A percentile compares a stretch with the other conserved stretches of the same genome.
Evolutionary conservation across 371 early-diverging fungal species (phyloP).

Genomic region (Rhizomucor pusillus): DNA sequence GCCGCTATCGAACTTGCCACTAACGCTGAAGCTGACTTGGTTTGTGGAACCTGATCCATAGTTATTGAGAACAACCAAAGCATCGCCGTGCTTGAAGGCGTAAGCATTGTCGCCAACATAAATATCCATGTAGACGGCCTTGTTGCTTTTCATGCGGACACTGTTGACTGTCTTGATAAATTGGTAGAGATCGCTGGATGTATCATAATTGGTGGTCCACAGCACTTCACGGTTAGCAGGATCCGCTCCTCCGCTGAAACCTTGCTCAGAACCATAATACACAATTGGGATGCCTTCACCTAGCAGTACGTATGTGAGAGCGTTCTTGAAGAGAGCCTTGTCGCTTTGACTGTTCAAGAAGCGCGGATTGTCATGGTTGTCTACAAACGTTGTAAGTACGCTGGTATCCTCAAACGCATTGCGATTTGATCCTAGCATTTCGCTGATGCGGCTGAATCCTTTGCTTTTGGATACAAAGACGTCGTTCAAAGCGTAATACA

Average conservation of each 20-base stretch:
- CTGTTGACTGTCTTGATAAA: constrained; percentile 17
- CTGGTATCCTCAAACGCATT: constrained; percentile 17
- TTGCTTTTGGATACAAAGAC: constrained; percentile 18
- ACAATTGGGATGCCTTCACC: constrained; percentile 33
- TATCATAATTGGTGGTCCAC: constrained; percentile 26
- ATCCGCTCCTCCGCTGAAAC: constrained; percentile 32
- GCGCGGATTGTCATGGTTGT: constrained; percentile 41
- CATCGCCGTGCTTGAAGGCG: constrained; percentile 20
- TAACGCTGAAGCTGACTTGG: constrained; percentile 19
- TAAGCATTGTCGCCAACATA: constrained; percentile 15
- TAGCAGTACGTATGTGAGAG: constrained; percentile 28
- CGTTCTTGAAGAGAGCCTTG: constrained; percentile 28
- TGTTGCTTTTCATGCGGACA: constrained; percentile 12
- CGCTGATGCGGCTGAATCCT: constrained; percentile 21
- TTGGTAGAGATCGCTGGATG: constrained; percentile 17
- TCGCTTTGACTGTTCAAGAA: constrained; percentile 31
- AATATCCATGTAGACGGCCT: constrained; percentile 7
- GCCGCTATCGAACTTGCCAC: constrained; percentile 11
- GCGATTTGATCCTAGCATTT: constrained; percentile 7
- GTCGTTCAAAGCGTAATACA: constrained; percentile 20
- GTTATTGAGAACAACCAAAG: constrained; percentile 22
- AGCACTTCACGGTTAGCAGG: constrained; percentile 36
- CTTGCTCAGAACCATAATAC: constrained; percentile 46
- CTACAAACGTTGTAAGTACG: constrained; percentile 37
- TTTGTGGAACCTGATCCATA: constrained; percentile 19